Conservation (phyloP, 2,329 filamentous ascomycete species). For the Thermoascus crustaceus region DNA sequence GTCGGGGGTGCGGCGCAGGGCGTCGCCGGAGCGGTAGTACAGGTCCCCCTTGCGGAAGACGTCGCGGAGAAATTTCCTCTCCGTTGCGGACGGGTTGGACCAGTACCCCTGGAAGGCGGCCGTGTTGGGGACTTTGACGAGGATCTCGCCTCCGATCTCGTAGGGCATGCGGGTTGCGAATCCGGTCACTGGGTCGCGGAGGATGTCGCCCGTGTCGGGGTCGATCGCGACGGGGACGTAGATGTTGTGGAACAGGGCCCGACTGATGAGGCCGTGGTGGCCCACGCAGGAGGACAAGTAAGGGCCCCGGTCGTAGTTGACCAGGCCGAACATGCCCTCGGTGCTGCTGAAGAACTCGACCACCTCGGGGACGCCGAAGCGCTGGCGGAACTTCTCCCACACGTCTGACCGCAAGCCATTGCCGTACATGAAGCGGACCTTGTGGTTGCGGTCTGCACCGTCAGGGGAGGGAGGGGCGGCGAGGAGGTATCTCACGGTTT, state of each 20-base stretch:
- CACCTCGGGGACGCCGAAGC: conserved; percentile 43
- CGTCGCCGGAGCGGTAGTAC: conserved; percentile 62
- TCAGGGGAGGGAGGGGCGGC: conserved; percentile 49
- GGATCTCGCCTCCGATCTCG: conserved; percentile 65
- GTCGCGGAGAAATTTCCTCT: conserved; percentile 56
- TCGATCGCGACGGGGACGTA: conserved; percentile 63
- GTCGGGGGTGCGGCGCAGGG: conserved; percentile 52
- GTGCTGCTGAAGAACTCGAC: conserved; percentile 72
- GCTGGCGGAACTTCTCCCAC: conserved; percentile 50
- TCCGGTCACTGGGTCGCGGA: conserved; percentile 58
- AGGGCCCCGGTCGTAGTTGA: conserved; percentile 54
- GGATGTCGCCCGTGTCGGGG: conserved; percentile 57
- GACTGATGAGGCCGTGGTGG: conserved; percentile 58
- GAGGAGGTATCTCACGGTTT: conserved; percentile 66
- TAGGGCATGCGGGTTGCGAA: conserved; percentile 57
- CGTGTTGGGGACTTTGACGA: conserved; percentile 54
- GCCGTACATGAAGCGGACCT: conserved; percentile 38
- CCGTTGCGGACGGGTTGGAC: conserved; percentile 57
- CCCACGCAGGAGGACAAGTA: conserved; percentile 59
- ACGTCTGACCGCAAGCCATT: conserved; percentile 54
- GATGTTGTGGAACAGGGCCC: conserved; percentile 45
- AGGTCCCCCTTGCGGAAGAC: conserved; percentile 60
- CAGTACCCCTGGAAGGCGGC: conserved; percentile 62
- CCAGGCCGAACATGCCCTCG: conserved; percentile 58
- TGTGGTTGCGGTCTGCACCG: conserved; percentile 39